A percentile compares a stretch with the other conserved stretches of the same genome.
These are phyloP conservation scores for Fusarium equiseti DNA, from an alignment of 2,329 filamentous ascomycete genomes.

Conservation along the genomic window DNA sequence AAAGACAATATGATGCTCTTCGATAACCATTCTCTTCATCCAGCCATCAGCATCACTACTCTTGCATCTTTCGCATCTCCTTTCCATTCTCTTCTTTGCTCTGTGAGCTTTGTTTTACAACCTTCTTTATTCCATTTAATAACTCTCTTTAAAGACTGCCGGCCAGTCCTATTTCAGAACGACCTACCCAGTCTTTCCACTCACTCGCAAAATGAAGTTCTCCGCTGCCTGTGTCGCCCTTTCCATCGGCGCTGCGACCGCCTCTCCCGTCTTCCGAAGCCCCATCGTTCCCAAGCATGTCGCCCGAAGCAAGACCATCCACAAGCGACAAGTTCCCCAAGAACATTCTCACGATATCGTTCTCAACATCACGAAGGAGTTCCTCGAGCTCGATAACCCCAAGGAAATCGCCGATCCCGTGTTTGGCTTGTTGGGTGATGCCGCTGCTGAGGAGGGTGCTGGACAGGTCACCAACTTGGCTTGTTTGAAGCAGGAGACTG, in stretches of 20 bases:
- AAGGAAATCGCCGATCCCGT: slow-evolving; percentile 22
- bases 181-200: background rate
- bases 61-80: background rate
- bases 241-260: slow-evolving; percentile 2
- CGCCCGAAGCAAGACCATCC: background rate
- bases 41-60: slow-evolving; percentile 3
- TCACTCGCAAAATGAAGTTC: slow-evolving; percentile 17
- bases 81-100: slow-evolving; percentile 8
- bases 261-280: slow-evolving; percentile 10
- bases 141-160: slow-evolving; percentile 9
- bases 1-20: background rate
- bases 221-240: slow-evolving; percentile 5
- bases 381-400: slow-evolving; percentile 13
- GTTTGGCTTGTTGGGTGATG: slow-evolving; percentile 9
- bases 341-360: slow-evolving; percentile 20
- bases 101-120: slow-evolving; percentile 8
- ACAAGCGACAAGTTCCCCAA: slow-evolving; percentile 21
- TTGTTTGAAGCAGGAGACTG: slow-evolving; percentile 62
- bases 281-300: background rate
- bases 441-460: slow-evolving; percentile 30
- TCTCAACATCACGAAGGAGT: slow-evolving; percentile 11
- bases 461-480: slow-evolving; percentile 60
- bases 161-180: slow-evolving; percentile 4
- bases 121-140: slow-evolving; percentile 2
- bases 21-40: background rate